Conservation (phyloP, 2,329 filamentous ascomycete genomes). For the Seiridium unicorne region DNA sequence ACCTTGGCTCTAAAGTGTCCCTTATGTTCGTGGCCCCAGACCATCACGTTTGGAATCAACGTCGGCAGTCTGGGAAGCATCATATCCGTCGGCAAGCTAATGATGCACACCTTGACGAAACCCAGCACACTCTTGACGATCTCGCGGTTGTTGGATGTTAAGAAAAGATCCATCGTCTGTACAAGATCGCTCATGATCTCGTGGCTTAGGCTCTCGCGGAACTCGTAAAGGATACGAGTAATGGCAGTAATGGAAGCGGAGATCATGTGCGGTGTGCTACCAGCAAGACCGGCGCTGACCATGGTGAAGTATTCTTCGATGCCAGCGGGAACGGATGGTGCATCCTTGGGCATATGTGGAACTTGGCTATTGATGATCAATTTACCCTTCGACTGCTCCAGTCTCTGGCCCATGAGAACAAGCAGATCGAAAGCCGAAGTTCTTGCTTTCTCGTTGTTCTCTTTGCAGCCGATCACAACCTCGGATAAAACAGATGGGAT, state of each 20-base stretch:
- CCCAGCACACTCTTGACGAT: constrained; percentile 93
- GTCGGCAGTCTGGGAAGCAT: constrained; percentile 75
- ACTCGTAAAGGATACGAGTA: constrained; percentile 90
- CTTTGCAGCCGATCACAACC: constrained; percentile 94
- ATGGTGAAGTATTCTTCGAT: constrained; percentile 98
- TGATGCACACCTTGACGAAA: constrained; percentile 94
- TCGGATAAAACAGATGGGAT: constrained; percentile 89
- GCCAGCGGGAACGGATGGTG: constrained; percentile 73
- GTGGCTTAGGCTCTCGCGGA: constrained; percentile 67
- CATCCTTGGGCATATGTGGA: constrained; percentile 79
- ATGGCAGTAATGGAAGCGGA: constrained; percentile 95
- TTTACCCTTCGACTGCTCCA: constrained; percentile 64
- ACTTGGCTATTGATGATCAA: constrained; percentile 84
- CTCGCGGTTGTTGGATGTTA: constrained; percentile 94
- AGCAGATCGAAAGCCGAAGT: constrained; percentile 88
- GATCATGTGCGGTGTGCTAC: constrained; percentile 93
- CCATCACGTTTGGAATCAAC: constrained; percentile 85
- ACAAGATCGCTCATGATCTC: constrained; percentile 80
- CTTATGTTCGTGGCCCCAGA: constrained; percentile 98
- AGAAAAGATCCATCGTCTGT: constrained; percentile 92
- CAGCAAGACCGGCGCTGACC: constrained; percentile 93
- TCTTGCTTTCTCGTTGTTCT: constrained; percentile 93
- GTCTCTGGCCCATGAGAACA: constrained; percentile 82
- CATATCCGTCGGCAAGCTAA: constrained; percentile 76
- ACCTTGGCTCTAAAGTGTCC: constrained; percentile 96